Base-by-base conservation (phyloP, 2,329 filamentous ascomycete genomes). In the Orbilia quercus region DNA sequence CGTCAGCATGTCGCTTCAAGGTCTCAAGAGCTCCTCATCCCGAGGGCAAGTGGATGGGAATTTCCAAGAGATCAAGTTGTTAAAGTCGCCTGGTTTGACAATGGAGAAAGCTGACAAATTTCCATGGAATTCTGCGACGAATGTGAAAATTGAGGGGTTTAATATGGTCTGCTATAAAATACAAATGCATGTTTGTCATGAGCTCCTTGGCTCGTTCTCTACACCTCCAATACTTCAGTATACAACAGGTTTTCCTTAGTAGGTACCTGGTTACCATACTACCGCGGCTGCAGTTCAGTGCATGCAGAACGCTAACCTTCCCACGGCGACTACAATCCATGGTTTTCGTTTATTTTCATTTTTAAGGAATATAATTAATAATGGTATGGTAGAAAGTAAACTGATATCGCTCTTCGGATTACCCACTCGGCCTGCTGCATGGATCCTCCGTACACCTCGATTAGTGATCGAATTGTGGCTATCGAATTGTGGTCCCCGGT, bases 401-500 rank as follows among this genome's bases (percentile, higher is more conserved):
- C 20, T 14, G 14, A 59, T 53, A 73, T 73, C 69, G 69, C 69
- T 57, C 47, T 73, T 73, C 69, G 69, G 69, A 66, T 55, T 42
- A 47, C 42, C 44, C 60, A 36, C 23, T n/a, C 20, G 7, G 34
- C 28, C 45, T 54, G 2, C 50, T 31, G 36, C 20, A 57, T 25
- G 5, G 4, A 31, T 4, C 18, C 23, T 42, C 18, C 20, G 22
- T n/a, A 20, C 38, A 44, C 18, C 22, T 28, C 18, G 50, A 62
- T 69, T 54, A 60, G 45, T 69, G 53, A 67, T 59, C 45, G 12
- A 18, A 36, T 28, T 36, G 20, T 7, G 1, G 40, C n/a, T n/a
- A 67, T 59, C 45, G 12, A 18, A 36, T 28, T 36, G 20, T 7
- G 1, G 40, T 36, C 63, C 53, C 53, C 47, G 53, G 60, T 45